Conservation (phyloP, 2,329 filamentous ascomycete species). For the Claviceps humidiphila region DNA sequence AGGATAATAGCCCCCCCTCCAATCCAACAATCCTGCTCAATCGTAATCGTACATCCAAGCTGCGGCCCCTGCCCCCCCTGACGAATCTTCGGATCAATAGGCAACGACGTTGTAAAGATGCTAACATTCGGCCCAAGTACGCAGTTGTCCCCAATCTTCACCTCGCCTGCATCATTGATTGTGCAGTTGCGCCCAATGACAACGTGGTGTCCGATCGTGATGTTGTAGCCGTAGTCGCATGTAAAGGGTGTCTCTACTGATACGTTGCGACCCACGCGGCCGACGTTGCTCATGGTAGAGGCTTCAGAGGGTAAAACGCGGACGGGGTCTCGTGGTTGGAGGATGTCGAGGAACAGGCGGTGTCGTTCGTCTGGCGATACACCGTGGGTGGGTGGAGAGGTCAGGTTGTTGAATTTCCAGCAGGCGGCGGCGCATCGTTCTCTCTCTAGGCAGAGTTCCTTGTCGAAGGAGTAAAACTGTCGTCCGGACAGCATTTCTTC, state of each 20-base stretch:
- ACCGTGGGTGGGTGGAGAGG: conserved; percentile 59
- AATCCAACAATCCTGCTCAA: conserved; percentile 79
- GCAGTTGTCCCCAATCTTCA: conserved; percentile 66
- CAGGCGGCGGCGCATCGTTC: conserved; percentile 70
- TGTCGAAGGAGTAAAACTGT: conserved; percentile 67
- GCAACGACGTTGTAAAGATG: conserved; percentile 64
- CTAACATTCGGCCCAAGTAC: conserved; percentile 76
- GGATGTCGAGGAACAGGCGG: conserved; percentile 57
- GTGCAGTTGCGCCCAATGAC: conserved; percentile 72
- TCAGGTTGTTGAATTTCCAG: conserved; percentile 70
- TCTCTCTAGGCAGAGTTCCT: conserved; percentile 69
- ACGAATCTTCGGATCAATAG: conserved; percentile 58
- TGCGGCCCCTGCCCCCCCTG: conserved; percentile 62
- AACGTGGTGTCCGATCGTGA: conserved; percentile 74
- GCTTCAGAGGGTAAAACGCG: conserved; percentile 42
- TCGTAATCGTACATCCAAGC: conserved; percentile 56
- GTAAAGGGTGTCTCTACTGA: conserved; percentile 78
- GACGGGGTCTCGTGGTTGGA: conserved; percentile 47
- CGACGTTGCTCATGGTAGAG: conserved; percentile 39
- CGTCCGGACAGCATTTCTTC: conserved; percentile 78
- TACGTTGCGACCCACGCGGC: conserved; percentile 58
- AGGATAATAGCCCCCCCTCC: conserved; percentile 66
- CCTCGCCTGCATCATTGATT: conserved; percentile 73
- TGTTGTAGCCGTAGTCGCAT: conserved; percentile 94
- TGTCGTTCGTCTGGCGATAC: conserved; percentile 56